A percentile compares a stretch with the other conserved stretches of the same genome.
Evolutionary conservation across 2,329 filamentous ascomycete genomes (phyloP).

Genomic region (Aspergillus sp.): DNA sequence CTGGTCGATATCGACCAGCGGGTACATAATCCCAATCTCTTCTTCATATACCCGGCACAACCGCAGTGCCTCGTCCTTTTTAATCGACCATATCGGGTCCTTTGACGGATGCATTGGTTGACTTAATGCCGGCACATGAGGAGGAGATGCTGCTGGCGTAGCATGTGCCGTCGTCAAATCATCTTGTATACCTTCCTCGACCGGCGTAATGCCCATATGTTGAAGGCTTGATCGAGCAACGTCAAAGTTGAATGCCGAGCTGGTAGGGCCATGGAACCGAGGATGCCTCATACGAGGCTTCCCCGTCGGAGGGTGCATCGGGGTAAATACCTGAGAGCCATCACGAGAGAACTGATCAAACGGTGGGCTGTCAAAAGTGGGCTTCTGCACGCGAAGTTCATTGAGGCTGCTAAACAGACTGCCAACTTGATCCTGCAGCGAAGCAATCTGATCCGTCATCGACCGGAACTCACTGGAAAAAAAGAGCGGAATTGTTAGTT

Average conservation of each 20-base stretch:
- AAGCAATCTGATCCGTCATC: conserved; percentile 71
- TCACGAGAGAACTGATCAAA: conserved; percentile 39
- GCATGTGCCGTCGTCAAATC: conserved; percentile 52
- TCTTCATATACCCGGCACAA: conserved; percentile 81
- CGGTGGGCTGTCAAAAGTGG: conserved; percentile 32
- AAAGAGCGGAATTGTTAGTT: conserved; percentile 6
- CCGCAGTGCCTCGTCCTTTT: conserved; percentile 75
- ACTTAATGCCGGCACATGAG: conserved; percentile 31
- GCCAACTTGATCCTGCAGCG: conserved; percentile 81
- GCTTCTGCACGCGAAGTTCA: conserved; percentile 57
- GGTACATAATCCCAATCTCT: conserved; percentile 91
- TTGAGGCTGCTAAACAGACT: conserved; percentile 71
- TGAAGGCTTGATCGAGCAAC: conserved; percentile 84
- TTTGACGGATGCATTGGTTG: conserved; percentile 49
- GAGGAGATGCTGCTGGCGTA: conserved; percentile 51
- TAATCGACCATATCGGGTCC: conserved; percentile 79
- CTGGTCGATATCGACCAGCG: conserved; percentile 72
- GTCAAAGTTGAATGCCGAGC: conserved; percentile 79
- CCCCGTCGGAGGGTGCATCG: conserved; percentile 43
- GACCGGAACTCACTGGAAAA: conserved; percentile 69
- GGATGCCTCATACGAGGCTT: conserved; percentile 56
- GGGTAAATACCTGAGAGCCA: conserved; percentile 40
- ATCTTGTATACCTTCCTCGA: conserved; percentile 62
- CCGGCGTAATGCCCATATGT: conserved; percentile 79
- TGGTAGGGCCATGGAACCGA: conserved; percentile 80